Percentiles rank a stretch among this genome's conserved stretches.
Evolutionary conservation across 345 rosid genomes (phyloP).

Genomic region (Citrus hindsii): DNA sequence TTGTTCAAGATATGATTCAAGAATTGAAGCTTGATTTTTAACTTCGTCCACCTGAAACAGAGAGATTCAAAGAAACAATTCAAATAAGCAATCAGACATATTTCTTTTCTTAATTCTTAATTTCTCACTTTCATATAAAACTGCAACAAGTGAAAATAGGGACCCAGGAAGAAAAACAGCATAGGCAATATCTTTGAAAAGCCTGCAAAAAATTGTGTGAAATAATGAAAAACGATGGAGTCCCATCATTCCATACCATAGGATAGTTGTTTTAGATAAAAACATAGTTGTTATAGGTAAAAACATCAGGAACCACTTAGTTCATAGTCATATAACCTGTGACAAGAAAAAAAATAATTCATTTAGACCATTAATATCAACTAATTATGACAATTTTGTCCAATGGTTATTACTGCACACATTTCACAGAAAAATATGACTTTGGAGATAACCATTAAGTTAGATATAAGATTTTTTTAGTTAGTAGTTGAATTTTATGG

Average conservation of each 20-base stretch:
- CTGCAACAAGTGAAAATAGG: too few species aligned
- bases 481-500: too few species aligned
- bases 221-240: neutral
- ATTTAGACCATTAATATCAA: neutral
- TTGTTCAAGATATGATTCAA: conserved; percentile 83
- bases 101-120: neutral
- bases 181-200: neutral
- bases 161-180: neutral
- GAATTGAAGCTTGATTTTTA: conserved; percentile 58
- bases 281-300: neutral
- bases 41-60: conserved; percentile 53
- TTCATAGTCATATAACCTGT: too few species aligned
- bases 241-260: neutral
- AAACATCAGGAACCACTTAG: neutral
- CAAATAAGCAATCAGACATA: neutral
- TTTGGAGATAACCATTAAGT: neutral
- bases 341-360: neutral
- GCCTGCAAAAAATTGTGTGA: neutral
- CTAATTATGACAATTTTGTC: neutral
- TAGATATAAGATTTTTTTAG: neutral
- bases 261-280: neutral
- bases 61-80: neutral
- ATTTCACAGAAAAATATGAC: neutral
- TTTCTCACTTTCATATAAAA: neutral
- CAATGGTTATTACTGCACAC: neutral